Evolutionary conservation across 2,329 filamentous ascomycete genomes (phyloP), one percentile per base, ranked within the genome.

Genomic region (Zalaria sp.): DNA sequence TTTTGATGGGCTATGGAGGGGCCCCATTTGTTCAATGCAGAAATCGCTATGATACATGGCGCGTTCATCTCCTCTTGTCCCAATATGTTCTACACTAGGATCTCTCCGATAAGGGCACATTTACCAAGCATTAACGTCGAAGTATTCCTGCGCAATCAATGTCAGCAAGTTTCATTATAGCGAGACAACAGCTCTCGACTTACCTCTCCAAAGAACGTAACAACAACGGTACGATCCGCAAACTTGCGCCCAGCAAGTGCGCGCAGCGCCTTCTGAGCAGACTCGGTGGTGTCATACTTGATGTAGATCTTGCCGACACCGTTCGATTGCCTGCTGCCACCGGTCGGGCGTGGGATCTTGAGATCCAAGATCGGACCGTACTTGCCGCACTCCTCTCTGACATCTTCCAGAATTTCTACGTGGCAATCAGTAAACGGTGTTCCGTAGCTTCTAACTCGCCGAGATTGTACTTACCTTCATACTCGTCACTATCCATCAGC

Each of bases 271-370:
- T 84, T 88, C 47, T 83, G 81, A 18, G 89, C 84, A 5, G 80
- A 77, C 39, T 87, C 85, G 2, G 75, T 67, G 3, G 71, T 75
- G 49, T 91, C 84, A 57, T 86, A 98, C 61, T 95, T 96, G 67
- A 98, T 81, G 59, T 81, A 98, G 51, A 99, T 96, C 72, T 96
- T 98, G 58, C 91, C 91, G 25, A 98, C 87, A 37, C 91, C 91
- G 27, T 85, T 76, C 25, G 81, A 84, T 58, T 91, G 82, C 53
- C 87, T 78, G 60, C 79, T 84, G 38, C 84, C 86, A 52, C 84
- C 83, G 25, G 76, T 78, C 2, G 91, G 89, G 45, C 91, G 77
- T 4, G 91, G 91, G 44, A 98, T 81, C 69, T 98, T 98, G 62
- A 96, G 68, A n/a, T 87, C 83, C 35, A 87, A 49, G 27, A 99